Evolutionary conservation across 2,329 filamentous ascomycete species (phyloP).

Genomic region (Bipolaris bicolor): DNA sequence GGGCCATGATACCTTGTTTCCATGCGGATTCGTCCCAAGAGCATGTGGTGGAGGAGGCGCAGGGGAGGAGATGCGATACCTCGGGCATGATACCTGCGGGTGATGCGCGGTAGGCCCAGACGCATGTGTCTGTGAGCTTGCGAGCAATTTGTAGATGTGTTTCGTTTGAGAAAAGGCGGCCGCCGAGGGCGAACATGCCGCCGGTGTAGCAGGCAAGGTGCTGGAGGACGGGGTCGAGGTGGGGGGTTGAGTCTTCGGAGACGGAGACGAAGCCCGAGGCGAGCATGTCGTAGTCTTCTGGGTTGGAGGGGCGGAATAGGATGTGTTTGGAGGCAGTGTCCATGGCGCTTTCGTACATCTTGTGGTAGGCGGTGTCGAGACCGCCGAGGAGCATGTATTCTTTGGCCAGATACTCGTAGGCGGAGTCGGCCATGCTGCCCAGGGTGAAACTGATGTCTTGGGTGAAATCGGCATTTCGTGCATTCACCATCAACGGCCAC

Average conservation of each 20-base stretch:
- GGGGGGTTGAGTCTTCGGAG: conserved; percentile 32
- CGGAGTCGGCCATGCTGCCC: conserved; percentile 48
- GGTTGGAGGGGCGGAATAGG: conserved; percentile 58
- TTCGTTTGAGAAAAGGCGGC: conserved; percentile 62
- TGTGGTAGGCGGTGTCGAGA: conserved; percentile 53
- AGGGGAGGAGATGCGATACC: conserved; percentile 60
- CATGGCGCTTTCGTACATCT: conserved; percentile 62
- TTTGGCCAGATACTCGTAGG: conserved; percentile 50
- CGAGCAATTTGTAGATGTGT: conserved; percentile 62
- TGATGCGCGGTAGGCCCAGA: conserved; percentile 66
- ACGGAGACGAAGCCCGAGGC: conserved; percentile 52
- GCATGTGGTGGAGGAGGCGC: conserved; percentile 52
- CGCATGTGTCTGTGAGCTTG: conserved; percentile 65
- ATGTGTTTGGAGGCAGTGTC: conserved; percentile 53
- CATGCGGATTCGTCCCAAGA: conserved; percentile 62
- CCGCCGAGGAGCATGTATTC: conserved; percentile 52
- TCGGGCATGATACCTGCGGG: conserved; percentile 68
- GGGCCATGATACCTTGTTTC: conserved; percentile 48
- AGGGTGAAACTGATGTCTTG: conserved; percentile 46
- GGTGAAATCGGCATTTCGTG: conserved; percentile 49
- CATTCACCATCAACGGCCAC: conserved; percentile 56
- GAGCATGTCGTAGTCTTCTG: conserved; percentile 55
- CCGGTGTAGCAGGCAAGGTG: conserved; percentile 67
- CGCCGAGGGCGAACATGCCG: conserved; percentile 67
- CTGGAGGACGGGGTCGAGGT: conserved; percentile 59